phyloP scores from a whole-genome alignment of 345 rosid genomes.

The Euphorbia peplus region DNA sequence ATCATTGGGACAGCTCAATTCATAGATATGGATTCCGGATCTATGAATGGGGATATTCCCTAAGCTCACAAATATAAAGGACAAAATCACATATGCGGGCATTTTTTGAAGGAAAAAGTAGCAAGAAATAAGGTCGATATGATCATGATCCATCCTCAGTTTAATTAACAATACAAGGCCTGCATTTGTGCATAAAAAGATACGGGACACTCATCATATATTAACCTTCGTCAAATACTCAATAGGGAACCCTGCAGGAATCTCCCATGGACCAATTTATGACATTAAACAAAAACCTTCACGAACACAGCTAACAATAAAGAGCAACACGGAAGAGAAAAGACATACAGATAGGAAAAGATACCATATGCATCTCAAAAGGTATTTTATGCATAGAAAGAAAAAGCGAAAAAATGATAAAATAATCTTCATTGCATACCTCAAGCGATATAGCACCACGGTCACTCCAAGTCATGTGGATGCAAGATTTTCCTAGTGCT shows the following conservation, averaged over 20 bases:
- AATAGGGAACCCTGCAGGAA: not conserved
- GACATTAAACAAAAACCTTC: not conserved
- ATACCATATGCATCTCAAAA: not conserved
- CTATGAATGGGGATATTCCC: too few relatives aligned
- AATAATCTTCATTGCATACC: slow-evolving; percentile 39
- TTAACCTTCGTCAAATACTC: not conserved
- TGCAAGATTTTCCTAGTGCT: slow-evolving; percentile 78
- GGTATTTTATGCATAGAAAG: not conserved
- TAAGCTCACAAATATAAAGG: too few relatives aligned
- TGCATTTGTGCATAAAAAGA: not conserved
- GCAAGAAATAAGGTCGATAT: not conserved
- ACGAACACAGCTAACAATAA: not conserved
- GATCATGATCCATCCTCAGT: not conserved
- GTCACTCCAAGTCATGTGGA: slow-evolving; percentile 92
- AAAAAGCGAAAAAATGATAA: not conserved
- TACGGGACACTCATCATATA: not conserved
- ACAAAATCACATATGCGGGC: not conserved
- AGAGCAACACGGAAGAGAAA: not conserved
- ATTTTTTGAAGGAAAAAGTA: not conserved
- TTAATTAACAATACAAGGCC: not conserved
- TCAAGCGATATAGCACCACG: slow-evolving; percentile 90
- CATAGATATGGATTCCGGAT: too few relatives aligned
- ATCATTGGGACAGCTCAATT: too few relatives aligned
- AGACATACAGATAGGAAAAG: not conserved
- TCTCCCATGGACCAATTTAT: not conserved